These are phyloP conservation scores for Xylariales sp. DNA, from an alignment of 2,329 filamentous ascomycete species.

Conservation along the genomic window DNA sequence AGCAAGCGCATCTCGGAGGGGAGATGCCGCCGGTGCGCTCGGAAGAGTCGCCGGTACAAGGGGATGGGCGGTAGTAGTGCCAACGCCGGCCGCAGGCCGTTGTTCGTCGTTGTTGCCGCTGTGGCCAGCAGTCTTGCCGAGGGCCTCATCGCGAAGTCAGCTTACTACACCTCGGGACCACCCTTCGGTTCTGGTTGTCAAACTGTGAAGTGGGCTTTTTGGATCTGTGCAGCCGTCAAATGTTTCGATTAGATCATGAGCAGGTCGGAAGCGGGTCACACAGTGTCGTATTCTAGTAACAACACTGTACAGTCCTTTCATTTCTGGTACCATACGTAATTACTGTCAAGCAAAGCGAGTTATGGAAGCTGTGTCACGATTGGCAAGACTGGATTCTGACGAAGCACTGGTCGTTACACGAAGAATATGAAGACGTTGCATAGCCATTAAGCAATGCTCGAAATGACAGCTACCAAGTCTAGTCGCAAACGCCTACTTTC, in stretches of 20 bases:
- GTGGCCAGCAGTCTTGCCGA: conserved; percentile 21
- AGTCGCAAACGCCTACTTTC: too few species aligned
- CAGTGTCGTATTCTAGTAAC: not conserved
- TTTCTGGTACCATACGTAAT: too few species aligned
- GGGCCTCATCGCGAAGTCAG: conserved; percentile 19
- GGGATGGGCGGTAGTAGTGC: conserved; percentile 83
- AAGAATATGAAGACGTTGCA: too few species aligned
- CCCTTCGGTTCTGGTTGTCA: not conserved
- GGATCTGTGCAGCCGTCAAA: not conserved
- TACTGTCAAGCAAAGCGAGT: not conserved
- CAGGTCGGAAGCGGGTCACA: conserved; percentile 1
- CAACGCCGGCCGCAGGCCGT: conserved; percentile 35
- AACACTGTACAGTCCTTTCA: too few species aligned
- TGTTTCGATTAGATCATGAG: not conserved
- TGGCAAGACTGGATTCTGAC: too few species aligned
- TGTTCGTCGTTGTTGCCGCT: conserved; percentile 18
- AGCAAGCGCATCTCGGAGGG: conserved; percentile 70
- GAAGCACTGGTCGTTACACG: too few species aligned
- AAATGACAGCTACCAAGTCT: too few species aligned
- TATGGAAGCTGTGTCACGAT: not conserved
- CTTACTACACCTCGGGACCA: not conserved
- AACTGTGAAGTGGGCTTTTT: not conserved
- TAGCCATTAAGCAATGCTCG: too few species aligned
- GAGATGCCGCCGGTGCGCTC: conserved; percentile 78
- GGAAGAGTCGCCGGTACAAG: conserved; percentile 81